phyloP scores from a whole-genome alignment of 768 basidiomycete genomes.

The Phanerochaete sordida region DNA sequence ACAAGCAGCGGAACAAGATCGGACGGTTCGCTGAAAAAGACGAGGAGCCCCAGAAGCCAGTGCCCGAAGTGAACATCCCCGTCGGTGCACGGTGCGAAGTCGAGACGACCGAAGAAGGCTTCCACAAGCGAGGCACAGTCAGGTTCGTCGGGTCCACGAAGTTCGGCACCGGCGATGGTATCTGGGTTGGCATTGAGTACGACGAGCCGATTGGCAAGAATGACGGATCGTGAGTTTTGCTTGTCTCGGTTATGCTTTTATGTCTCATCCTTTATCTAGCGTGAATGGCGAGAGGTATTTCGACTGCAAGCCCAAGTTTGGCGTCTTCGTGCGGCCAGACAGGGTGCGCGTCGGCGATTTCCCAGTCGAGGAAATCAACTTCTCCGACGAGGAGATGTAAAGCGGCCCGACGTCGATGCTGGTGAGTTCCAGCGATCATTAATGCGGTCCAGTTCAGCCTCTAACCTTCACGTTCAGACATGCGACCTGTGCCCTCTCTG shows the following conservation, averaged over 20 bases:
- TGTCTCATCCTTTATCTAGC: slow-evolving; percentile 35
- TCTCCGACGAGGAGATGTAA: slow-evolving; percentile 53
- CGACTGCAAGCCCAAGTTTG: slow-evolving; percentile 68
- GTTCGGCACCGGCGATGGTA: slow-evolving; percentile 60
- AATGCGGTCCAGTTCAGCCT: no score
- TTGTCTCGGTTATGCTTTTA: not conserved
- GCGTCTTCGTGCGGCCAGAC: slow-evolving; percentile 84
- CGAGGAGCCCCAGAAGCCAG: slow-evolving; percentile 18
- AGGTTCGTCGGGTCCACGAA: slow-evolving; percentile 80
- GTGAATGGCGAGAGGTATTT: slow-evolving; percentile 89
- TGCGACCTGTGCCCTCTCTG: no score
- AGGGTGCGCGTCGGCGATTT: slow-evolving; percentile 82
- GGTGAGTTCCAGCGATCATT: no score
- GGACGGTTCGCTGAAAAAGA: slow-evolving; percentile 77
- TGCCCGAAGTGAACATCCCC: slow-evolving; percentile 44
- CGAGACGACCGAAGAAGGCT: slow-evolving; percentile 60
- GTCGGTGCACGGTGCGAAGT: slow-evolving; percentile 83
- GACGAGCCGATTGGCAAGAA: slow-evolving; percentile 97
- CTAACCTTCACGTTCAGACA: no score
- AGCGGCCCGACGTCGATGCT: not conserved
- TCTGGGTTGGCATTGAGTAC: slow-evolving; percentile 92
- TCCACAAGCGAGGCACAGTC: slow-evolving; percentile 80
- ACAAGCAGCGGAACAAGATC: slow-evolving; percentile 82
- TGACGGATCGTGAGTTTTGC: slow-evolving; percentile 78
- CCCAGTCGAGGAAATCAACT: slow-evolving; percentile 74